Conservation (phyloP, 179 eudicot species). For the Beta corolliflora region DNA sequence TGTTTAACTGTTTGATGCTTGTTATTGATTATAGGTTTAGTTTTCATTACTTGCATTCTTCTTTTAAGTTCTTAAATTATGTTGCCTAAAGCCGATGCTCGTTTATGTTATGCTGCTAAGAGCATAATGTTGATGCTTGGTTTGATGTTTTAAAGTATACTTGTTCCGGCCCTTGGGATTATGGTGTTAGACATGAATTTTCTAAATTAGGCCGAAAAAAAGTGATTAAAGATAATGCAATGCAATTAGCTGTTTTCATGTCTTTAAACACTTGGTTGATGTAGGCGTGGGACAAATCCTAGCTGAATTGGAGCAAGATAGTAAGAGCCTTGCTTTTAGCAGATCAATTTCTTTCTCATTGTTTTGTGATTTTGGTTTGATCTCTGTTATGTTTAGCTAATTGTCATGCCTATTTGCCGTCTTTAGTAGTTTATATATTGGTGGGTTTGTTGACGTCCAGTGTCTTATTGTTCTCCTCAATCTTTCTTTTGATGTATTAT, state of each 20-base stretch:
- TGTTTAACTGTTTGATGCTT: neutral
- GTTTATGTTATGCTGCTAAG: neutral
- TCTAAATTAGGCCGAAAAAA: neutral
- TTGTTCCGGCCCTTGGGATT: neutral
- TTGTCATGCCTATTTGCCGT: neutral
- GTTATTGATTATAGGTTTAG: neutral
- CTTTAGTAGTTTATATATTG: neutral
- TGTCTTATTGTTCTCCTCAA: neutral
- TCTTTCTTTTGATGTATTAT: neutral
- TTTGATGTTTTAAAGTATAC: neutral
- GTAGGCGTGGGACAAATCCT: neutral
- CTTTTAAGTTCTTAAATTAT: neutral
- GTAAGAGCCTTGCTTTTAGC: neutral
- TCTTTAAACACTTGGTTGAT: neutral
- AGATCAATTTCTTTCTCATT: neutral
- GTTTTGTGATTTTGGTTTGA: neutral
- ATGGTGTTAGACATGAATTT: neutral
- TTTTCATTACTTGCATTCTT: neutral
- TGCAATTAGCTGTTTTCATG: neutral
- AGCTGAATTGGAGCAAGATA: neutral
- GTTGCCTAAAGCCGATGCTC: neutral
- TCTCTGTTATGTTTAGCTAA: neutral
- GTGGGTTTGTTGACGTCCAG: neutral
- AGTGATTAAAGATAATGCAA: neutral
- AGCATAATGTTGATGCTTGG: neutral